Evolutionary conservation across 1,284 basidiomycete genomes (phyloP).

Genomic region (Ceratobasidium sp.): DNA sequence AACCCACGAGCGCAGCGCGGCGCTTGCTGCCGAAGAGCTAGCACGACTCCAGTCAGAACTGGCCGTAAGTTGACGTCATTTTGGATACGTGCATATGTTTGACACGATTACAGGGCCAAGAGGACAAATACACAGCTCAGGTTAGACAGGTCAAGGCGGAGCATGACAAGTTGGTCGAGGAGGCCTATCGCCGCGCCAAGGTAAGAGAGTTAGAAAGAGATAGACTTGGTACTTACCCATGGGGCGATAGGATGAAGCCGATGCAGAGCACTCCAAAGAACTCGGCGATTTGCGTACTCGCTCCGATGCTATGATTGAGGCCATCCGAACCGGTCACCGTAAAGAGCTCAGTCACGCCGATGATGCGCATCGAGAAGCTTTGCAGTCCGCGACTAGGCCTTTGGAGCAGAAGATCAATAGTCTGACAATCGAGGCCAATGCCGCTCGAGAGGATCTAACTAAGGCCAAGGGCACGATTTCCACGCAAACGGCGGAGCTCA

Average conservation of each 20-base stretch:
- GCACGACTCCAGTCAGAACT: constrained; percentile 62
- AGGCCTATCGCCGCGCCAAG: constrained; percentile 77
- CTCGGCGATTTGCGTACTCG: constrained; percentile 68
- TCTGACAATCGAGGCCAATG: constrained; percentile 72
- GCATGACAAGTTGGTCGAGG: constrained; percentile 66
- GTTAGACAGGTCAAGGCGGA: constrained; percentile 70
- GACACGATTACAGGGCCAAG: constrained; percentile 60
- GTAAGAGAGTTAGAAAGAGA: constrained; percentile 52
- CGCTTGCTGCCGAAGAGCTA: constrained; percentile 65
- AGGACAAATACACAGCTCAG: constrained; percentile 67
- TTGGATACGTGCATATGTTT: constrained; percentile 29
- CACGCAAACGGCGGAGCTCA: constrained; percentile 9
- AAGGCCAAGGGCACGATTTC: constrained; percentile 70
- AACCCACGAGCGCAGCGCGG: constrained; percentile 57
- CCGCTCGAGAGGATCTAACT: constrained; percentile 76
- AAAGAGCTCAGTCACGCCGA: constrained; percentile 64
- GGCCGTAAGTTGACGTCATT: constrained; percentile 56
- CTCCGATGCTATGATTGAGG: constrained; percentile 68
- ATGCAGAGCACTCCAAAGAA: constrained; percentile 68
- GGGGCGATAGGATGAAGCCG: constrained; percentile 64
- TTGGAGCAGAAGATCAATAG: constrained; percentile 69
- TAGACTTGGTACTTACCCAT: constrained; percentile 18
- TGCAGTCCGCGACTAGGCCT: constrained; percentile 62
- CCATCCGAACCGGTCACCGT: constrained; percentile 67
- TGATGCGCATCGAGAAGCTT: constrained; percentile 62